These are phyloP conservation scores for Mortierella sp. DNA, from an alignment of 371 early-diverging fungal species.

Conservation along the genomic window DNA sequence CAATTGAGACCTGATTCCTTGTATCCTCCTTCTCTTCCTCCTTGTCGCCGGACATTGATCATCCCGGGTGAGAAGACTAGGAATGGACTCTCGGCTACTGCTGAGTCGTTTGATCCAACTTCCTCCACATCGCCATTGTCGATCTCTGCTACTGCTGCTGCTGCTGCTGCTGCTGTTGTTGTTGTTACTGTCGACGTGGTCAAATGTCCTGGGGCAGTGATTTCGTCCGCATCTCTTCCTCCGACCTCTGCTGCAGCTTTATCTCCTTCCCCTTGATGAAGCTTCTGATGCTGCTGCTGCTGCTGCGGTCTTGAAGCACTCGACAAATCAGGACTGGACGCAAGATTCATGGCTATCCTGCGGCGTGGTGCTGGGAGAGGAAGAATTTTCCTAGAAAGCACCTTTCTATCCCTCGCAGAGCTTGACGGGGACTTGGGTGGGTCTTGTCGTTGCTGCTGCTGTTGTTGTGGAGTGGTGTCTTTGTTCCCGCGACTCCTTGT, in stretches of 20 bases:
- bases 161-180: no score
- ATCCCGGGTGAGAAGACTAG: background rate
- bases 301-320: background rate
- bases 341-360: background rate
- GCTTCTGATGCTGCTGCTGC: background rate
- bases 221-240: background rate
- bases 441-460: no score
- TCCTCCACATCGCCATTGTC: background rate
- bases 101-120: background rate
- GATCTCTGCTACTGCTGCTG: background rate
- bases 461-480: background rate
- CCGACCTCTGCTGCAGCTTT: no score
- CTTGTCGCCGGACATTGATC: background rate
- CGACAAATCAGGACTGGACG: background rate
- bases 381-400: background rate
- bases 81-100: background rate
- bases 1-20: background rate
- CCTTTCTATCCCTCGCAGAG: background rate
- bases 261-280: background rate
- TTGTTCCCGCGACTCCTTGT: background rate
- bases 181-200: background rate
- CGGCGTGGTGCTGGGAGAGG: background rate
- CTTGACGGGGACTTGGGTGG: slow-evolving; percentile 1
- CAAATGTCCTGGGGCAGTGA: background rate
- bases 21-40: background rate